A percentile compares a stretch with the other conserved stretches of the same genome.
phyloP scores from a whole-genome alignment of 2,329 filamentous ascomycete genomes.

The Talaromyces sp. region DNA sequence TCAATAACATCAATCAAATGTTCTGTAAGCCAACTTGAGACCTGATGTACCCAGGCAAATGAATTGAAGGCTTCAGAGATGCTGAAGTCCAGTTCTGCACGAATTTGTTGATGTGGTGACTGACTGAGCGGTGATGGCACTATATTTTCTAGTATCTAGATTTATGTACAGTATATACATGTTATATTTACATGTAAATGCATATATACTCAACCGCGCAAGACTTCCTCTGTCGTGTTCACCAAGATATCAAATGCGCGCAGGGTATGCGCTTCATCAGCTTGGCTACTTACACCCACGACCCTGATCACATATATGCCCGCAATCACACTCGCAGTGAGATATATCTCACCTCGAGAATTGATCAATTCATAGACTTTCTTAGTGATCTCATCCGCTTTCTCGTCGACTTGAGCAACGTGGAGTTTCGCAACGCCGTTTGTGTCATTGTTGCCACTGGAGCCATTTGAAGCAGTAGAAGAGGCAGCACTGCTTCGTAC shows the following conservation, averaged over 20 bases:
- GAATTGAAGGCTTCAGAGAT: too few relatives aligned
- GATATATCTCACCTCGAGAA: slow-evolving; percentile 69
- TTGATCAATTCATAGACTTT: slow-evolving; percentile 74
- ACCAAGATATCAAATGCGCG: slow-evolving; percentile 73
- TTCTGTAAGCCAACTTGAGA: too few relatives aligned
- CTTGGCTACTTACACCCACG: slow-evolving; percentile 66
- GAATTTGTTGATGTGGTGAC: too few relatives aligned
- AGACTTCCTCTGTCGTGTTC: slow-evolving; percentile 57
- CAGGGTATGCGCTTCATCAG: slow-evolving; percentile 69
- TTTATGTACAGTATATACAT: background rate
- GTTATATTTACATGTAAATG: background rate
- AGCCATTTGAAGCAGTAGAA: slow-evolving; percentile 9
- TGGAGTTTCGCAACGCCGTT: slow-evolving; percentile 28
- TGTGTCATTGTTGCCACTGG: slow-evolving; percentile 22
- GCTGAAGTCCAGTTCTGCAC: background rate
- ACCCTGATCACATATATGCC: slow-evolving; percentile 77
- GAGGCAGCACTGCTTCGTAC: slow-evolving; percentile 47
- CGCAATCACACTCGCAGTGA: slow-evolving; percentile 73
- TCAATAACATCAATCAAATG: background rate
- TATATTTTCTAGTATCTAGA: background rate
- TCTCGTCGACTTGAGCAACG: slow-evolving; percentile 41
- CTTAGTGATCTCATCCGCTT: slow-evolving; percentile 67
- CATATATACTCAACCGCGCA: slow-evolving; percentile 5
- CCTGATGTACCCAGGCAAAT: too few relatives aligned
- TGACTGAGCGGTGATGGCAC: background rate